Conservation (phyloP, 768 basidiomycete species). For the Boletus tomentosulus region DNA sequence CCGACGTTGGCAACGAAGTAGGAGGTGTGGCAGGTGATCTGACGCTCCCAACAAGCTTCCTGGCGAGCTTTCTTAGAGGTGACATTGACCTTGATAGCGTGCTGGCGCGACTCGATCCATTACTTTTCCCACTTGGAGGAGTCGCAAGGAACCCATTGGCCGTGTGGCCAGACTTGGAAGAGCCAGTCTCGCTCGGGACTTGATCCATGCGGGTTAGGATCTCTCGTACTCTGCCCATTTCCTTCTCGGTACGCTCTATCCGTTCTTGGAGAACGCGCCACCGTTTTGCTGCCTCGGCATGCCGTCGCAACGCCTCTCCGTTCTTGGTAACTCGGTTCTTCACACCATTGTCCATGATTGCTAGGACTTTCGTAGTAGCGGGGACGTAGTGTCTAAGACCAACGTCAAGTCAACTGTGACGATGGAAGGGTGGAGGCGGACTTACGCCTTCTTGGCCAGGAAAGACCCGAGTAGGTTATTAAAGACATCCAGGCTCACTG, state of each 20-base stretch:
- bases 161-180: constrained; percentile 58
- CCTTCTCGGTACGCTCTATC: constrained; percentile 73
- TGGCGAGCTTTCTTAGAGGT: constrained; percentile 74
- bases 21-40: constrained; percentile 37
- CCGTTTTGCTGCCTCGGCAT: constrained; percentile 82
- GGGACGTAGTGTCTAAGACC: constrained; percentile 84
- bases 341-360: constrained; percentile 92
- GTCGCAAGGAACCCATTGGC: constrained; percentile 63
- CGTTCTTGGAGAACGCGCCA: constrained; percentile 81
- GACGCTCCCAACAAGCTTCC: constrained; percentile 54
- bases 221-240: constrained; percentile 72
- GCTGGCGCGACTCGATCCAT: constrained; percentile 37
- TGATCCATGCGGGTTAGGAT: constrained; percentile 48
- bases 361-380: constrained; percentile 85
- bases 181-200: constrained; percentile 62
- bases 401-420: constrained; percentile 15
- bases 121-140: constrained; percentile 47
- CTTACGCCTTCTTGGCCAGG: constrained; percentile 84
- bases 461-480: constrained; percentile 67
- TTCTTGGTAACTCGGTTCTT: constrained; percentile 94
- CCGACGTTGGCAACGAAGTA: constrained; percentile 45
- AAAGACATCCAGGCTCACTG: constrained; percentile 59
- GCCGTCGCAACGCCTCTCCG: constrained; percentile 87
- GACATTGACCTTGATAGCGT: constrained; percentile 73
- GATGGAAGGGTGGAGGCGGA: constrained; percentile 13